Evolutionary conservation across 116 monocot genomes (phyloP).

Genomic region (Dioscorea cayenensis): DNA sequence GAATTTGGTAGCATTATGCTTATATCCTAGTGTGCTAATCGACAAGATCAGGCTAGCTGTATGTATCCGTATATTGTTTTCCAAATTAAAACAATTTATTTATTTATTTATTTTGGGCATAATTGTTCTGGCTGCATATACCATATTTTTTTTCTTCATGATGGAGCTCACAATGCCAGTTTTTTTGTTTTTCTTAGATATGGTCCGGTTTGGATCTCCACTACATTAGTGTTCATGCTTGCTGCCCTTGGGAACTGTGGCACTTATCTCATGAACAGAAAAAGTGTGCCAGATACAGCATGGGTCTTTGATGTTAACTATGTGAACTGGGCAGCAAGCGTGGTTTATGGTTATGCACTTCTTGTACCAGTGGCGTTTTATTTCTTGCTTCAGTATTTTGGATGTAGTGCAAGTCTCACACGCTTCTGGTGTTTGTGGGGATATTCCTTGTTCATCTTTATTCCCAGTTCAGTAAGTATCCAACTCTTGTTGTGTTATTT

Average conservation of each 20-base stretch:
- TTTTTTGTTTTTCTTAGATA: conserved; percentile 33
- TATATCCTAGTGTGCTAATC: not conserved
- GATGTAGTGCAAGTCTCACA: conserved; percentile 44
- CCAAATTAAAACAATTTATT: not conserved
- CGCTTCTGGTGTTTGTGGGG: conserved; percentile 96
- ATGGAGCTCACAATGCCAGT: not conserved
- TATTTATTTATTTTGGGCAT: not conserved
- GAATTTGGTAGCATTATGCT: not conserved
- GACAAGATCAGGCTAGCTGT: no score
- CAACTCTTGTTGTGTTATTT: not conserved
- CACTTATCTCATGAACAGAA: conserved; percentile 61
- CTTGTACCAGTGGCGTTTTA: conserved; percentile 67
- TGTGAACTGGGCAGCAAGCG: conserved; percentile 78
- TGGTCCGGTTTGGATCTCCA: conserved; percentile 85
- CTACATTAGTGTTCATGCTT: conserved; percentile 80
- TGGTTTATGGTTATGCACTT: conserved; percentile 63
- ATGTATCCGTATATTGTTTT: no score
- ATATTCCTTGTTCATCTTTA: conserved; percentile 88
- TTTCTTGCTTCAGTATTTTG: conserved; percentile 86
- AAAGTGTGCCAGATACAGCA: conserved; percentile 23
- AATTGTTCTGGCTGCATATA: not conserved
- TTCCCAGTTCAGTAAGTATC: conserved; percentile 71
- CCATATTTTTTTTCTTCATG: not conserved
- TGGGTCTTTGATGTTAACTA: conserved; percentile 94
- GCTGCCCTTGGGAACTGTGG: conserved; percentile 81